phyloP scores from a whole-genome alignment of 1,284 basidiomycete species.

The Trichosporon faecale region DNA sequence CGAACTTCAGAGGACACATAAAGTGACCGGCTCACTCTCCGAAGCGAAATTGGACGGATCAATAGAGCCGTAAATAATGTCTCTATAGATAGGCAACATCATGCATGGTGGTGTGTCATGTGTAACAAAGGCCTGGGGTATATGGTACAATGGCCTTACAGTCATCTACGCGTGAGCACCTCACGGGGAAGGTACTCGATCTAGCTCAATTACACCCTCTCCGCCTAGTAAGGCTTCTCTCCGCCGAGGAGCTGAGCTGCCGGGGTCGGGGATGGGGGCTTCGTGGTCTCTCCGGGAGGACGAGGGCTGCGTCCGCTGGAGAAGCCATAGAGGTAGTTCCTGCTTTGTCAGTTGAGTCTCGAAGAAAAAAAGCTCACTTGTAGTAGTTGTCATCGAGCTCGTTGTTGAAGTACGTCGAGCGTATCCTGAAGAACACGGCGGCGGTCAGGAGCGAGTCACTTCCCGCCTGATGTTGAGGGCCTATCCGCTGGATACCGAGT shows the following conservation, averaged over 20 bases:
- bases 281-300: slow-evolving; percentile 22
- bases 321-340: slow-evolving; percentile 51
- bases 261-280: slow-evolving; percentile 27
- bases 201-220: neutral
- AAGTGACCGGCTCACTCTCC: too few species aligned
- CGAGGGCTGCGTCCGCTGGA: slow-evolving; percentile 21
- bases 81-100: slow-evolving; percentile 6
- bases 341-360: slow-evolving; percentile 17
- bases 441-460: slow-evolving; percentile 92
- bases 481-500: slow-evolving; percentile 79
- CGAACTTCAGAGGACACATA: too few species aligned
- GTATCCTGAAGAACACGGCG: slow-evolving; percentile 93
- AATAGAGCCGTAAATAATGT: too few species aligned
- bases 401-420: slow-evolving; percentile 84
- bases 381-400: slow-evolving; percentile 67
- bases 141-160: slow-evolving; percentile 5
- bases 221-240: slow-evolving; percentile 24
- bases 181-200: neutral
- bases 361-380: slow-evolving; percentile 37
- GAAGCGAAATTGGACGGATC: too few species aligned
- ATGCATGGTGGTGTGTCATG: slow-evolving; percentile 13
- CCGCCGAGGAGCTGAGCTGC: slow-evolving; percentile 25
- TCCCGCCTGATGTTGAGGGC: slow-evolving; percentile 91
- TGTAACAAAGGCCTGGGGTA: slow-evolving; percentile 15
- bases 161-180: slow-evolving; percentile 7